phyloP scores from a whole-genome alignment of 176 grass and related monocot genomes.

The Neostapfia colusana region DNA sequence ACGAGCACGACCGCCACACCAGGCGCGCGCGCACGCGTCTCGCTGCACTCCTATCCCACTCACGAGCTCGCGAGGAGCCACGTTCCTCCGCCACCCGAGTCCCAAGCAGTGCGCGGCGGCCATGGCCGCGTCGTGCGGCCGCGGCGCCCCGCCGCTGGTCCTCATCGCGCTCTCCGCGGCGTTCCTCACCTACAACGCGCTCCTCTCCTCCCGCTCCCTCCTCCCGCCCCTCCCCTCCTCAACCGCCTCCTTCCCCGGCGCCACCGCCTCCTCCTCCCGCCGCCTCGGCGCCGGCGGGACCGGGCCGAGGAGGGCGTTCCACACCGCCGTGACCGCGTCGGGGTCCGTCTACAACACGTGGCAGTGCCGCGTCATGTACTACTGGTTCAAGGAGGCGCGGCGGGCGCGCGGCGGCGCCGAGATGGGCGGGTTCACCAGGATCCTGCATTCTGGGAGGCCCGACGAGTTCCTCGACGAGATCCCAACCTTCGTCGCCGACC shows the following conservation, averaged over 20 bases:
- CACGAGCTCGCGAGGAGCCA: background rate
- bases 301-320: conserved; percentile 44
- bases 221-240: conserved; percentile 26
- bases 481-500: conserved; percentile 87
- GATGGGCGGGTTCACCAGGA: conserved; percentile 93
- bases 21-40: background rate
- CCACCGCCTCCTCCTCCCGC: conserved; percentile 35
- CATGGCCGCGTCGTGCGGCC: conserved; percentile 48
- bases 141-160: conserved; percentile 38
- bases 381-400: conserved; percentile 87
- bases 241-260: conserved; percentile 24
- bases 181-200: conserved; percentile 70
- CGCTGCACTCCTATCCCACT: background rate
- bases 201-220: conserved; percentile 48
- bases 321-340: conserved; percentile 83
- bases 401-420: conserved; percentile 43
- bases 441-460: conserved; percentile 75
- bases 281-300: background rate
- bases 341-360: conserved; percentile 76
- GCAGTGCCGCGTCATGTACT: conserved; percentile 97
- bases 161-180: conserved; percentile 52
- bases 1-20: background rate
- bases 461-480: conserved; percentile 81
- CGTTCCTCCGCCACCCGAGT: background rate
- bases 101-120: too few relatives aligned